Evolutionary conservation across 2,329 filamentous ascomycete species (phyloP), one percentile per base, ranked within the genome.

Genomic region (Diaporthe sp.): DNA sequence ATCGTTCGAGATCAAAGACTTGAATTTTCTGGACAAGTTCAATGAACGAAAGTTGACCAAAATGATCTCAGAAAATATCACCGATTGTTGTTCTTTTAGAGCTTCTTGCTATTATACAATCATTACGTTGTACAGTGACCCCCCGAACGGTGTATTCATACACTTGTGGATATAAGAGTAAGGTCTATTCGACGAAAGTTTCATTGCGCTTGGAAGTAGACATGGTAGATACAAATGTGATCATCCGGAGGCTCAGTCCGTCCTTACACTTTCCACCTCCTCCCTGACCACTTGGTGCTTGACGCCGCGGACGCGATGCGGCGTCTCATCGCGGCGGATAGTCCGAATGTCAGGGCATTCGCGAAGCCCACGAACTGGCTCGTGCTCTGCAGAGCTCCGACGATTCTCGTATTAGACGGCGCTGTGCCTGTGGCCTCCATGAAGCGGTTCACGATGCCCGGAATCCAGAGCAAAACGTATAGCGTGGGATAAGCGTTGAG

Each of bases 281-380:
- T 60, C 55, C 55, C 33, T 2, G 13, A 0, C 55, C 55, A 60
- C 55, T 40, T 60, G 4, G 6, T 40, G 4, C 55, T 38, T 12
- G 55, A 33, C 55, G 55, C 33, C 10, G 55, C 33, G 33, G 55
- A 60, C 0, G 55, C 35, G 5, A 60, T 60, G 0, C 55, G 55
- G 12, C 55, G 55, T 10, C 55, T 60, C 55, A 60, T 60, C 12
- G 55, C 40, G 10, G 55, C 55, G 40, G 55, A 60, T 3, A 83
- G 83, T 9, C 83, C 82, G 74, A 83, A 85, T 0, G 83, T 83
- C 35, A 84, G 72, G 2, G 83, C 83, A 73, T 84, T 84, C 1
- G 82, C 83, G 15, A 84, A 73, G 0, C 83, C 82, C 9, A 85
- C 79, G 54, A 80, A 84, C 70, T 84, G 82, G 8, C 82, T 84